Base-by-base conservation (phyloP, 768 basidiomycete genomes). In the Amanita exitialis region DNA sequence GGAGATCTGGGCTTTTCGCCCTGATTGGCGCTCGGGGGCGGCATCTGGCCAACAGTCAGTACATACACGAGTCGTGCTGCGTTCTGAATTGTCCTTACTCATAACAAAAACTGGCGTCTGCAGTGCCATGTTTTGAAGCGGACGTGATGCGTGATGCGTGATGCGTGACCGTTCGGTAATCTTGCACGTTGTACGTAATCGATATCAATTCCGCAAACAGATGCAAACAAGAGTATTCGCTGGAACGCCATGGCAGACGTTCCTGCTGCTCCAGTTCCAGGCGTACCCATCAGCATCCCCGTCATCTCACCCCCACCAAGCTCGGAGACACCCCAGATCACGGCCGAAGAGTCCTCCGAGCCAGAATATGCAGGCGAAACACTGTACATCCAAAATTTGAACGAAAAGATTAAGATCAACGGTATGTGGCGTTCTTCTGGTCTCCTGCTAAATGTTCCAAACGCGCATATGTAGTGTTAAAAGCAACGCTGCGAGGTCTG, bases 351-450 rank as follows among this genome's bases (percentile, higher is more conserved):
- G 3, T 21, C 48, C 7, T 42, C 10, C 1, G 73, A 73, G 46
- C 60, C 66, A 15, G 80, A 83, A 58, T 49, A 69, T 56, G 70
- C 73, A 47, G 82, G 85, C 47, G 93, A 96, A 66, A 96, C 93
- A 4, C 75, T 96, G 21, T 97, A 97, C 63, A 86, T 97, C 61
- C 91, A 95, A 70, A 97, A 97, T 68, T 68, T 97, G 58, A 96
- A 97, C 63, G 93, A 97, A 71, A 91, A 87, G 72, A 85, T 93
- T 55, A 90, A 90, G 66, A 73, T 89, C 34, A 81, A 83, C 50
- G 83, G 86, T 84, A 42, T 38, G 59, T 57, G 52, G 61, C 44
- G 10, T 25, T 35, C 44, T 49, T 53, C 38, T 9, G 51, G 9
- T 21, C 38, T 16, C 1, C 8, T 21, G 16, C 3, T 38, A n/a